Base-by-base conservation (phyloP, 129 eudicot genomes). In the sunflower (Helianthus annuus) region DNA sequence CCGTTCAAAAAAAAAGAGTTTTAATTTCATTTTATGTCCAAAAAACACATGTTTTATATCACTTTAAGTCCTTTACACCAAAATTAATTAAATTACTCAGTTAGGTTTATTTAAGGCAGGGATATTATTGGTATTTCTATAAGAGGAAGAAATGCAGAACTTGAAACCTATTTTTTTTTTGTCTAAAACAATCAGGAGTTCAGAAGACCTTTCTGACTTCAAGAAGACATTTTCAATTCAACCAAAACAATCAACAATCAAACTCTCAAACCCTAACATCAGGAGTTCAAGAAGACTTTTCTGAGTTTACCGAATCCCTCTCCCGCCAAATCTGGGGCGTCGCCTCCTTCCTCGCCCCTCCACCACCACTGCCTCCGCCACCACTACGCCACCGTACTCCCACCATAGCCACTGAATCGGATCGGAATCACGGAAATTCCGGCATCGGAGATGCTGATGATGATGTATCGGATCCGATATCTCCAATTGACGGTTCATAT, bases 311-410 rank as follows among this genome's bases (percentile, higher is more conserved):
- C 6, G 86, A 90, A 64, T 76, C 91, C 70, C 73, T 90, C 71
- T 75, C 91, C 54, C 94, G 95, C 74, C 97, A 90, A 75, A 53
- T 90, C 5, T 79, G 86, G 89, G 97, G 91, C 1, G 91, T 90
- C 13, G 97, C 97, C 48, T 80, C 93, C 9, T 90, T 87, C 58
- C 95, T 90, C 19, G 95, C 85, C 6, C 89, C 92, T 19, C n/a
- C n/a, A n/a, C 85, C 78, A 0, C 96, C 94, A 4, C 92, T 86
- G 6, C 92, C 91, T 16, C 86, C 84, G 19, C 73, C 66, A 6
- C 54, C 74, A n/a, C 80, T 74, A 4, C 60, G 84, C 81, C 55
- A 70, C 86, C 27, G 79, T 73, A 70, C 82, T 83, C 6, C n/a
- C n/a, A n/a, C n/a, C n/a, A n/a, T n/a, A n/a, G n/a, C 84, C 89